phyloP scores from a whole-genome alignment of 345 rosid genomes.

The Salix udensis region DNA sequence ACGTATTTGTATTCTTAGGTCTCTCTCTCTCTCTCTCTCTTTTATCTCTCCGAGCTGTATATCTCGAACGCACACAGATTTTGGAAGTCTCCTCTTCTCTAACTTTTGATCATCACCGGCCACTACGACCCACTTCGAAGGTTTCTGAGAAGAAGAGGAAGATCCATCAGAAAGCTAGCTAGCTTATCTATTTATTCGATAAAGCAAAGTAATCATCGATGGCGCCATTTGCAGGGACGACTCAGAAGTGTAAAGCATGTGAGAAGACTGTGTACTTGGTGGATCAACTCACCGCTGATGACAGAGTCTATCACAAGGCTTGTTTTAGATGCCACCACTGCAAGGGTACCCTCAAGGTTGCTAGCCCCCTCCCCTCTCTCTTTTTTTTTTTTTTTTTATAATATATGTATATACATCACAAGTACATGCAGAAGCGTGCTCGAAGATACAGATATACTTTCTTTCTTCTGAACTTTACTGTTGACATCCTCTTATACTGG shows the following conservation, averaged over 20 bases:
- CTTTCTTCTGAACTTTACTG: background rate
- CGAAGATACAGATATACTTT: background rate
- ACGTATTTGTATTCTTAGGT: background rate
- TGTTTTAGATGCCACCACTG: conserved; percentile 55
- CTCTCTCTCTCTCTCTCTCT: too few species aligned
- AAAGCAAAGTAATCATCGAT: conserved; percentile 1
- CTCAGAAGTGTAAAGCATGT: conserved; percentile 51
- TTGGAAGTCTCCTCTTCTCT: background rate
- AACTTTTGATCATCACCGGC: background rate
- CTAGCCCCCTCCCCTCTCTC: background rate
- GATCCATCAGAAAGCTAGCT: background rate
- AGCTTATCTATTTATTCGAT: background rate
- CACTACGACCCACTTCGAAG: background rate
- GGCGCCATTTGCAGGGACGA: conserved; percentile 49
- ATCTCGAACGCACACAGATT: background rate
- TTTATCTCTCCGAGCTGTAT: background rate
- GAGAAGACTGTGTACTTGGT: conserved; percentile 53
- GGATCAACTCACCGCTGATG: conserved; percentile 45
- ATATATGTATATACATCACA: background rate
- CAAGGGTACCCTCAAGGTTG: conserved; percentile 49
- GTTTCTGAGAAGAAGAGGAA: background rate
- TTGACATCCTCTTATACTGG: background rate
- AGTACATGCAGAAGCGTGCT: background rate
- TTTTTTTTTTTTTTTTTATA: too few species aligned
- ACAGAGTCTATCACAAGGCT: conserved; percentile 42